Evolutionary conservation across 1,284 basidiomycete genomes (phyloP), one percentile per base, ranked within the genome.

Genomic region (Ustilago tritici): DNA sequence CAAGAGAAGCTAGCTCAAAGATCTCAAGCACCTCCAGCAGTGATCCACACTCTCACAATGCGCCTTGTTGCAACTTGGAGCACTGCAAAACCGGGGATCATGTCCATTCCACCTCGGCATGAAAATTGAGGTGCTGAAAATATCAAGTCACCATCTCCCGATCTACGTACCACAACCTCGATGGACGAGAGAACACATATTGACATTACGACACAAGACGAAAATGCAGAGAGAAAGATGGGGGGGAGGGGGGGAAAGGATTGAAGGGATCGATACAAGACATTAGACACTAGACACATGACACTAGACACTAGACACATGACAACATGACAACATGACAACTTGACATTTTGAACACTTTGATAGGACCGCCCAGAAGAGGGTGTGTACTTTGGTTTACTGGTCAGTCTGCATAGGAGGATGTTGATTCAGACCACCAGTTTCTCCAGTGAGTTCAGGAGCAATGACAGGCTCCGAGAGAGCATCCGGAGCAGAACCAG

Each of bases 371-470:
- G 36, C 36, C 36, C 23, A 28, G 23, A 38, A 14, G 36, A 38
- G 36, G 10, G 36, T 5, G 36, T 38, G 14, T 17, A 43, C 12
- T 6, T 15, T 43, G 14, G 14, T 17, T 41, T 17, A 68, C 35
- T 63, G 61, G 32, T 63, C 52, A 15, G 66, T 69, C 17, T 69
- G 56, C 56, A 69, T 63, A 10, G 65, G 65, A 19, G 49, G 56
- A 11, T 68, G 59, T n/a, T 64, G 32, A 19, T 32, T 32, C 14
- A 49, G 17, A 32, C 19, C 31, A 31, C 15, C 38, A 32, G 40
- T 40, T 23, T 68, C 65, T 14, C 49, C 60, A 15, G 65, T 28
- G 34, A 68, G 17, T 17, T 68, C 65, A 8, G 65, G 65, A n/a
- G 55, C 56, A 50, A 50, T 50, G 23, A 50, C 49, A 31, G 49